Evolutionary conservation across 148 eudicot species (phyloP), one percentile per base, ranked within the genome.

Genomic region (Simmondsia chinensis): DNA sequence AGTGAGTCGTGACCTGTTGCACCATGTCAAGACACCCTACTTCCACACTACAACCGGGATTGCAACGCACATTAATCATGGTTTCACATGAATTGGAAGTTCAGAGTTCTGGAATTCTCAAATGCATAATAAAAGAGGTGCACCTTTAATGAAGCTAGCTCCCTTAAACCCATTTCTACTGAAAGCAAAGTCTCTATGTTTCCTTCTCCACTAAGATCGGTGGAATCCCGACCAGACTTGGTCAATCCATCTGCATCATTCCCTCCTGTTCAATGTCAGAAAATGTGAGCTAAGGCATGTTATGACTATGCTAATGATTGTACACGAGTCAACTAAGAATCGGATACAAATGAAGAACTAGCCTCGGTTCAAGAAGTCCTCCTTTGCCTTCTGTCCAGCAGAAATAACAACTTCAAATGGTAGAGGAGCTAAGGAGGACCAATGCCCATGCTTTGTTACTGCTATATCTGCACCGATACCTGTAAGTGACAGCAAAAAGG

Each of bases 101-200:
- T n/a, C n/a, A n/a, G n/a, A n/a, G n/a, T n/a, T n/a, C n/a, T n/a
- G n/a, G n/a, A n/a, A n/a, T n/a, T n/a, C n/a, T n/a, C n/a, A n/a
- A n/a, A n/a, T n/a, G n/a, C n/a, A n/a, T n/a, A n/a, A n/a, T n/a
- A n/a, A n/a, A n/a, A n/a, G n/a, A n/a, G n/a, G n/a, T n/a, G 37
- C 45, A 86, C 99, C 99, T 93, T 93, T 66, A 93, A 68, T 15
- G 96, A 86, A 67, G 95, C 83, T 56, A 93, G 58, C 70, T 93
- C 99, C 66, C 87, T 65, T 33, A 93, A 60, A 46, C 89, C 96
- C 96, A 93, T 93, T 64, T 93, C 99, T 54, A 93, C 94, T 19
- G 96, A 79, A 52, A 93, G 99, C 99, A 93, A 86, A 42, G 69
- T 93, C 66, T 93, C 99, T 54, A 93, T 77, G 66, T 82, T 93